Percentiles rank a stretch among this genome's conserved stretches.
Evolutionary conservation across 2,329 filamentous ascomycete genomes (phyloP).

Genomic region (Apiospora aurea): DNA sequence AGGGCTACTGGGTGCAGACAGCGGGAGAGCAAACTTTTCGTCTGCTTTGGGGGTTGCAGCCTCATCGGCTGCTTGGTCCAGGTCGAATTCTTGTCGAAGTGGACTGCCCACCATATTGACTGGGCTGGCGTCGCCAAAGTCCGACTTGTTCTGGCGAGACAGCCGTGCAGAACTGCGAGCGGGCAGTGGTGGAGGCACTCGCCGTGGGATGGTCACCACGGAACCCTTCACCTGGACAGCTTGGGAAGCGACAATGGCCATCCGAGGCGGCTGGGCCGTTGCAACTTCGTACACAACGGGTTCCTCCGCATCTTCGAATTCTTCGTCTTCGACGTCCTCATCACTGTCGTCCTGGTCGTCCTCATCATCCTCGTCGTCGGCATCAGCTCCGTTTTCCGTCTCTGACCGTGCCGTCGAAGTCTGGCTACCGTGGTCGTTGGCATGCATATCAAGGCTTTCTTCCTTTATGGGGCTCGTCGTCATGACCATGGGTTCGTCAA

Average conservation of each 20-base stretch:
- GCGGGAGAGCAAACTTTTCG: slow-evolving; percentile 25
- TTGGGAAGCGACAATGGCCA: slow-evolving; percentile 68
- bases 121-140: slow-evolving; percentile 66
- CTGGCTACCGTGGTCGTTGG: slow-evolving; percentile 21
- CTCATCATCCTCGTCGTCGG: slow-evolving; percentile 38
- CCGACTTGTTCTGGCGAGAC: slow-evolving; percentile 56
- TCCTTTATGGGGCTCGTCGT: slow-evolving; percentile 28
- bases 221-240: slow-evolving; percentile 76
- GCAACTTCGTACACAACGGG: slow-evolving; percentile 74
- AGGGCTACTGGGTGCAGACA: not conserved
- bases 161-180: slow-evolving; percentile 74
- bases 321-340: slow-evolving; percentile 51
- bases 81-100: slow-evolving; percentile 55
- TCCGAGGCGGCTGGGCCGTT: slow-evolving; percentile 61
- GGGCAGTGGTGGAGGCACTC: slow-evolving; percentile 79
- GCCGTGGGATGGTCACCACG: slow-evolving; percentile 85
- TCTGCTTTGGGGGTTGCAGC: slow-evolving; percentile 35
- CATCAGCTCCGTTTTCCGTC: slow-evolving; percentile 36
- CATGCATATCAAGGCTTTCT: not conserved
- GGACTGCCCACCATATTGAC: slow-evolving; percentile 57
- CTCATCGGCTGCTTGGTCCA: slow-evolving; percentile 34
- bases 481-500: slow-evolving; percentile 40
- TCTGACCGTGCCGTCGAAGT: slow-evolving; percentile 25
- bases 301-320: slow-evolving; percentile 61
- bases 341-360: slow-evolving; percentile 46